A percentile compares a stretch with the other conserved stretches of the same genome.
phyloP scores from a whole-genome alignment of 768 basidiomycete genomes.

The Lactifluus volemus region DNA sequence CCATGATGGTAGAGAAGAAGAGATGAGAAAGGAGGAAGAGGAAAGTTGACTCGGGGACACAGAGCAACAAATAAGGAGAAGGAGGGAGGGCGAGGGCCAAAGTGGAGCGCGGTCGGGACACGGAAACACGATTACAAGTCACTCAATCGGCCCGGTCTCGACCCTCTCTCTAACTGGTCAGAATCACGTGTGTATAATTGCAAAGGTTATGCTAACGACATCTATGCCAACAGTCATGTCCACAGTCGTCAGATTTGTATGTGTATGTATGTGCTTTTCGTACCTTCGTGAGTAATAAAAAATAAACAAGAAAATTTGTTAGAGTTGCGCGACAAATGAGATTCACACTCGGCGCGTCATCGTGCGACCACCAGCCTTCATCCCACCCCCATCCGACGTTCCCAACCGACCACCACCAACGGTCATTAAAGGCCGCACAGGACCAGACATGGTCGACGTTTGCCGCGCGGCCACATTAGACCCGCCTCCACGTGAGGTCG shows the following conservation, averaged over 20 bases:
- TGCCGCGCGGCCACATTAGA: neutral
- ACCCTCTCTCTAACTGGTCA: too few relatives aligned
- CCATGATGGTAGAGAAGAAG: constrained; percentile 30
- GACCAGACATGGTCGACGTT: neutral
- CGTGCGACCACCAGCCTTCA: neutral
- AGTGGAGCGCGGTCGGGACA: too few relatives aligned
- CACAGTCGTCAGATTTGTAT: constrained; percentile 2
- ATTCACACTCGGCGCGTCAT: constrained; percentile 10
- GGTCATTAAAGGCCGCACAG: neutral
- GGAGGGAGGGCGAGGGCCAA: too few relatives aligned
- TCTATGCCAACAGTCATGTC: neutral
- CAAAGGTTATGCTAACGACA: neutral
- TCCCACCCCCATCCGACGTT: neutral
- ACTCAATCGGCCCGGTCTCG: too few relatives aligned
- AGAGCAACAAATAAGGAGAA: too few relatives aligned
- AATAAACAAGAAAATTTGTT: neutral
- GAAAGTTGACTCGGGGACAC: neutral
- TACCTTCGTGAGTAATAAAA: constrained; percentile 10
- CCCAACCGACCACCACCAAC: neutral
- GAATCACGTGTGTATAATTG: neutral
- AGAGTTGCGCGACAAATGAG: too few relatives aligned
- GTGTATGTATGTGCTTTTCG: neutral
- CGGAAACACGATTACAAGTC: too few relatives aligned
- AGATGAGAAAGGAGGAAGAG: neutral
- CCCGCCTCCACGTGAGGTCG: neutral